Evolutionary conservation across 192 early-diverging fungal genomes (phyloP).

Genomic region (Coemansia sp.): DNA sequence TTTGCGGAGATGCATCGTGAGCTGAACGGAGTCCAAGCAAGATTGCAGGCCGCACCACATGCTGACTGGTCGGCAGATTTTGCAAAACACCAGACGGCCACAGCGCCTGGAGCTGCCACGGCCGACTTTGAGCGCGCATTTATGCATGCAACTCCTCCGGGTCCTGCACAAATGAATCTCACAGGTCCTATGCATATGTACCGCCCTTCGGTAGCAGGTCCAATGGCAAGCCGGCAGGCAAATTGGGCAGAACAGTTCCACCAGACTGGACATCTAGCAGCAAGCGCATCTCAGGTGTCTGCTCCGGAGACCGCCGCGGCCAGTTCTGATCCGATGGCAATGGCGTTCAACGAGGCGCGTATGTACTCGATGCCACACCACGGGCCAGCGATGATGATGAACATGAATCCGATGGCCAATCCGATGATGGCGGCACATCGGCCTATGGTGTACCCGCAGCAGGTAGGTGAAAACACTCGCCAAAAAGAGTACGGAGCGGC

Average conservation of each 20-base stretch:
- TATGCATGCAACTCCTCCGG: conserved; percentile 16
- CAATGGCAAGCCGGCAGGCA: conserved; percentile 17
- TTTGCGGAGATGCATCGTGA: conserved; percentile 72
- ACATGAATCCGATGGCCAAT: not conserved
- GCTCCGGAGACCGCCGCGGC: conserved; percentile 20
- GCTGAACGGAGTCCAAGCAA: conserved; percentile 58
- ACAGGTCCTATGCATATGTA: conserved; percentile 35
- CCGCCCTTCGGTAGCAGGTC: conserved; percentile 26
- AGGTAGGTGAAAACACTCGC: conserved; percentile 41
- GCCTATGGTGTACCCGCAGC: conserved; percentile 27
- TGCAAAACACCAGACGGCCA: conserved; percentile 57
- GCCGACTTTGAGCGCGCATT: conserved; percentile 54
- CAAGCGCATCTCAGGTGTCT: conserved; percentile 4
- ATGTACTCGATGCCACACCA: conserved; percentile 47
- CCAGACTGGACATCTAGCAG: conserved; percentile 32
- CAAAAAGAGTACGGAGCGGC: conserved; percentile 30
- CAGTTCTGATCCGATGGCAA: conserved; percentile 43
- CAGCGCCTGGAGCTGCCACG: conserved; percentile 18
- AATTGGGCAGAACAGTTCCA: conserved; percentile 59
- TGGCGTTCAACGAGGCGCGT: conserved; percentile 70
- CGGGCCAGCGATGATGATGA: conserved; percentile 36
- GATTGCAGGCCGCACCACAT: conserved; percentile 13
- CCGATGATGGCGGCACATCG: conserved; percentile 27
- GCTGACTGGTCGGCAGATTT: conserved; percentile 76
- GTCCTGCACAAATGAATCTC: conserved; percentile 9